Percentiles rank a stretch among this genome's conserved stretches.
These are phyloP conservation scores for Pholiota microspora DNA, from an alignment of 768 basidiomycete species.

Conservation along the genomic window DNA sequence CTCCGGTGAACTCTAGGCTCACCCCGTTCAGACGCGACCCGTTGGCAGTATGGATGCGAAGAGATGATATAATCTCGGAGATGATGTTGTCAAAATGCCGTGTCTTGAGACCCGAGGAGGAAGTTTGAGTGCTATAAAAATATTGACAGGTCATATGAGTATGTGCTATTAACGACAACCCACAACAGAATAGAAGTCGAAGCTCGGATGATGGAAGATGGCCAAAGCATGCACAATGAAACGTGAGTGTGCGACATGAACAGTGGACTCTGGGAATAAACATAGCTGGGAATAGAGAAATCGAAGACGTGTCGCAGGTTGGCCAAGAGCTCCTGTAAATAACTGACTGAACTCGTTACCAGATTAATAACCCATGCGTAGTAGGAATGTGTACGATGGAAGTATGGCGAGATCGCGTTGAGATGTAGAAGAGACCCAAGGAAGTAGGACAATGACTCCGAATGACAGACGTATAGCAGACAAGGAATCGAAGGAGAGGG, in stretches of 20 bases:
- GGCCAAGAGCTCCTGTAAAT: no score
- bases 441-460: no score
- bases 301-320: not conserved
- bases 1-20: slow-evolving; percentile 90
- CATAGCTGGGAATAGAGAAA: not conserved
- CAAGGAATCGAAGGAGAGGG: not conserved
- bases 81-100: slow-evolving; percentile 89
- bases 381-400: no score
- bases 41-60: slow-evolving; percentile 74
- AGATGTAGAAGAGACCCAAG: no score
- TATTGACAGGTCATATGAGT: not conserved
- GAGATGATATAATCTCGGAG: slow-evolving; percentile 76
- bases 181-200: not conserved
- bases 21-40: slow-evolving; percentile 80
- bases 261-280: not conserved
- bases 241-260: not conserved
- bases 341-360: no score
- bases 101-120: slow-evolving; percentile 81
- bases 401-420: no score
- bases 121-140: slow-evolving; percentile 71
- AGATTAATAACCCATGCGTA: no score
- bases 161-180: not conserved
- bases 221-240: not conserved
- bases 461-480: not conserved
- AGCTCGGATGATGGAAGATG: not conserved